Percentiles rank a stretch among this genome's conserved stretches.
These are phyloP conservation scores for Clathrospora elynae DNA, from an alignment of 2,329 filamentous ascomycete genomes.

Conservation along the genomic window DNA sequence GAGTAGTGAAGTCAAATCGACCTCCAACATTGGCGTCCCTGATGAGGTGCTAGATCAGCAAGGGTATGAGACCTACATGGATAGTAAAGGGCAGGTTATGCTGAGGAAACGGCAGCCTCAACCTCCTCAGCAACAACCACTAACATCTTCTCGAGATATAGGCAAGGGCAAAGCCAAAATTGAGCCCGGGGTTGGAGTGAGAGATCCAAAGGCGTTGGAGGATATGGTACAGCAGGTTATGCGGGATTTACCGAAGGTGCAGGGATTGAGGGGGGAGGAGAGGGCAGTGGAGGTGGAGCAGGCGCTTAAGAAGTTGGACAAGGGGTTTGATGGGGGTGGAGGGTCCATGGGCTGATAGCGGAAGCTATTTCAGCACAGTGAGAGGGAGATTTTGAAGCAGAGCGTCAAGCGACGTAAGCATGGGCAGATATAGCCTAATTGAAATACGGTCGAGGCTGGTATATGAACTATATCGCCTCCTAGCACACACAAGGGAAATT, in stretches of 20 bases:
- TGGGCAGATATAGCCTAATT: too few relatives aligned
- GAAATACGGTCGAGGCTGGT: too few relatives aligned
- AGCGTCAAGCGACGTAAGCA: too few relatives aligned
- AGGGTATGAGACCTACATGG: slow-evolving; percentile 58
- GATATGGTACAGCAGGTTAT: slow-evolving; percentile 55
- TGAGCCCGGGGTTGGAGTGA: slow-evolving; percentile 39
- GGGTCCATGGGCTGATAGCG: slow-evolving; percentile 9
- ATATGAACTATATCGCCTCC: too few relatives aligned
- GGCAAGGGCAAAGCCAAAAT: slow-evolving; percentile 31
- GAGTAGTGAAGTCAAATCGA: slow-evolving; percentile 16
- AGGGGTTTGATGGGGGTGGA: slow-evolving; percentile 42
- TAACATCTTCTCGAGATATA: slow-evolving; percentile 14
- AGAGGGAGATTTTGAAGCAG: too few relatives aligned
- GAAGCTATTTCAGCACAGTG: too few relatives aligned
- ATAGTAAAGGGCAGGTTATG: slow-evolving; percentile 55
- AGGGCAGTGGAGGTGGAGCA: slow-evolving; percentile 45
- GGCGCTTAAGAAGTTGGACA: slow-evolving; percentile 54
- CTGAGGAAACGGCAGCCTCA: slow-evolving; percentile 50
- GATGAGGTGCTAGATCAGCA: slow-evolving; percentile 56
- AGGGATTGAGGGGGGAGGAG: slow-evolving; percentile 49
- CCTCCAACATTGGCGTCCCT: slow-evolving; percentile 48
- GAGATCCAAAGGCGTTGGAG: slow-evolving; percentile 52
- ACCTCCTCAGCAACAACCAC: slow-evolving; percentile 9
- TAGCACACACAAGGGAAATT: too few relatives aligned
- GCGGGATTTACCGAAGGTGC: slow-evolving; percentile 50